Conservation (phyloP, 1,284 basidiomycete genomes). For the Calocybe gambosa region DNA sequence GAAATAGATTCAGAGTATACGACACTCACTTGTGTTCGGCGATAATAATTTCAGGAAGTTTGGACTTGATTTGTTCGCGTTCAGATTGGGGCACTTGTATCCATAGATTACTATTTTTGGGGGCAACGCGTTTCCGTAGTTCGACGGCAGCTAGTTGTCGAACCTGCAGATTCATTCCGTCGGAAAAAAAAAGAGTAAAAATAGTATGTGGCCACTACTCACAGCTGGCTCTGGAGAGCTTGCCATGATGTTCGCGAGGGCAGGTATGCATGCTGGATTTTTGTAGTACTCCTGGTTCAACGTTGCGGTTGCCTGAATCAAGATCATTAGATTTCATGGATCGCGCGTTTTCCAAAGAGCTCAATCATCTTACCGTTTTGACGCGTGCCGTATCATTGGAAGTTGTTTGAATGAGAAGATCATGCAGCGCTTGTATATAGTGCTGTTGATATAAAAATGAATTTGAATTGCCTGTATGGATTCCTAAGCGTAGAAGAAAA, state of each 20-base stretch:
- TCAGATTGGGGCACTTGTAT: conserved; percentile 63
- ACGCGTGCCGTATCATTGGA: conserved; percentile 83
- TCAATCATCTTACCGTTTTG: conserved; percentile 67
- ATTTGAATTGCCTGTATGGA: no score
- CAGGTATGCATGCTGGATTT: conserved; percentile 85
- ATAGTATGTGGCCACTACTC: conserved; percentile 23
- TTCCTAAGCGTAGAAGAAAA: conserved; percentile 6
- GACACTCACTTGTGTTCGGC: conserved; percentile 68
- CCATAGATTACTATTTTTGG: conserved; percentile 85
- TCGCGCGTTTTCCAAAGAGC: conserved; percentile 11
- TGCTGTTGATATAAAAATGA: conserved; percentile 38
- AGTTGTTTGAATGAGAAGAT: conserved; percentile 78
- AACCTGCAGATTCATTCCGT: conserved; percentile 48
- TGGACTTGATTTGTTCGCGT: conserved; percentile 82
- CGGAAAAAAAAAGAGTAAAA: conserved; percentile 1
- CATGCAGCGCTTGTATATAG: conserved; percentile 76
- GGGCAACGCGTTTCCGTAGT: conserved; percentile 85
- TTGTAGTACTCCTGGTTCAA: conserved; percentile 93
- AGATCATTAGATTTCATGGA: conserved; percentile 5
- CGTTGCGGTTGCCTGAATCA: conserved; percentile 77
- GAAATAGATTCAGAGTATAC: not conserved
- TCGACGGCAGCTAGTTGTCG: conserved; percentile 99
- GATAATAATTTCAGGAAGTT: conserved; percentile 77
- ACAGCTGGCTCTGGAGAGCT: conserved; percentile 75
- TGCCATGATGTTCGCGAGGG: conserved; percentile 84